phyloP scores from a whole-genome alignment of 108 stramenopile species.

The Fistulifera pelliculosa region DNA sequence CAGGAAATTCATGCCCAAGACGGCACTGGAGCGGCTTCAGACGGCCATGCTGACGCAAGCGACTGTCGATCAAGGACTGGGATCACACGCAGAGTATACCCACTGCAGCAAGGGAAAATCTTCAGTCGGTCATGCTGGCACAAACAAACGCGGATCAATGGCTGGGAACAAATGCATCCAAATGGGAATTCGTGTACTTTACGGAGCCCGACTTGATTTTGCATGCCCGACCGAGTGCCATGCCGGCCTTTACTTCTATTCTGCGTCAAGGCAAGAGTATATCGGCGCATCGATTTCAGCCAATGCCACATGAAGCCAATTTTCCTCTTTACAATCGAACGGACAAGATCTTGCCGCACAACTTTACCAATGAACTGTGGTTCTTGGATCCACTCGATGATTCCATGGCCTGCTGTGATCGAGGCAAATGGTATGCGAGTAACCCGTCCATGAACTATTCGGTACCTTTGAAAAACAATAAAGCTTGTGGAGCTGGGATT shows the following conservation, averaged over 20 bases:
- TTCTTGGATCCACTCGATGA: too few relatives aligned
- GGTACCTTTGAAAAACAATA: too few relatives aligned
- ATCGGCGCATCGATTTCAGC: constrained; percentile 39
- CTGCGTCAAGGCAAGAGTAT: constrained; percentile 20
- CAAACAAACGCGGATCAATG: constrained; percentile 10
- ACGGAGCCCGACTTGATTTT: constrained; percentile 39
- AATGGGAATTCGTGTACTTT: constrained; percentile 32
- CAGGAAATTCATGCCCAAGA: constrained; percentile 19
- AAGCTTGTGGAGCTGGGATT: too few relatives aligned
- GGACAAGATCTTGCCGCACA: too few relatives aligned
- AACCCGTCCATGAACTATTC: too few relatives aligned
- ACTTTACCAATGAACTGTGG: too few relatives aligned
- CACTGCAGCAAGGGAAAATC: too few relatives aligned
- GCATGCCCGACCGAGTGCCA: constrained; percentile 15
- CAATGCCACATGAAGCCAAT: constrained; percentile 28
- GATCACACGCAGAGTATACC: too few relatives aligned
- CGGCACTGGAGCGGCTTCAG: constrained; percentile 23
- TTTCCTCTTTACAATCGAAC: background rate
- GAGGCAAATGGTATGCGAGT: too few relatives aligned
- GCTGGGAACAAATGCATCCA: constrained; percentile 17
- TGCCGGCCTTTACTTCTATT: constrained; percentile 12
- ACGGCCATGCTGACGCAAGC: constrained; percentile 12
- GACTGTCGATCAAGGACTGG: too few relatives aligned
- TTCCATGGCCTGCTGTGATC: too few relatives aligned
- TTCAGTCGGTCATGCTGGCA: too few relatives aligned